Evolutionary conservation across 1,139 yeast genomes (phyloP).

Genomic region (Sugiyamaella pinicola): DNA sequence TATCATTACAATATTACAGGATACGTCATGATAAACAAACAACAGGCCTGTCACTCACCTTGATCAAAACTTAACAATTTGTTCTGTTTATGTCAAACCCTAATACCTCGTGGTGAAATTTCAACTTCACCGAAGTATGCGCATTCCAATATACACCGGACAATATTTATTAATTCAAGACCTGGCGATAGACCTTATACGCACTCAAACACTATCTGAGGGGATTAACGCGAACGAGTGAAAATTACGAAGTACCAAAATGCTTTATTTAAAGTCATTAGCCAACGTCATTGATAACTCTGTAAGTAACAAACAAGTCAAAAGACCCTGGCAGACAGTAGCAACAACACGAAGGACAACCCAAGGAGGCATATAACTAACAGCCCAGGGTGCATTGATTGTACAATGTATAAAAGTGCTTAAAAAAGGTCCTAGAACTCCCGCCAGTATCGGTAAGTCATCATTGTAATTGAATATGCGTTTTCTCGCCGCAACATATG

Average conservation of each 20-base stretch:
- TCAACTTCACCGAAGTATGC: neutral
- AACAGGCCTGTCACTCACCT: no score
- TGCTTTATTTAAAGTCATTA: slow-evolving; percentile 89
- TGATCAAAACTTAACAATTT: no score
- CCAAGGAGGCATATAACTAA: slow-evolving; percentile 12
- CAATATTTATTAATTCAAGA: no score
- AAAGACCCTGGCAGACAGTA: neutral
- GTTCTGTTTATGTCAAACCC: slow-evolving; percentile 1
- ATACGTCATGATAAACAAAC: no score
- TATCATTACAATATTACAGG: no score
- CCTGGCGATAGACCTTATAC: no score
- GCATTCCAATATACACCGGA: no score
- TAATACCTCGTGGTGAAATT: neutral
- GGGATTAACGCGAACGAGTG: no score
- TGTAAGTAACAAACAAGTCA: slow-evolving; percentile 33
- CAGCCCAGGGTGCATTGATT: slow-evolving; percentile 70
- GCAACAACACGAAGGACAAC: neutral
- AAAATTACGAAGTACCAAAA: slow-evolving; percentile 34
- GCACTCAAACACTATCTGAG: no score
- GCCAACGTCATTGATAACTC: slow-evolving; percentile 91
- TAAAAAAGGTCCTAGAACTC: slow-evolving; percentile 81
- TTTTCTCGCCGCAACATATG: no score
- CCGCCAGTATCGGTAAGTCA: slow-evolving; percentile 68
- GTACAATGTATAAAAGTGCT: slow-evolving; percentile 96
- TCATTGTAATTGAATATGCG: neutral